These are phyloP conservation scores for Glonium stellatum DNA, from an alignment of 495 filamentous ascomycete species.

Conservation along the genomic window DNA sequence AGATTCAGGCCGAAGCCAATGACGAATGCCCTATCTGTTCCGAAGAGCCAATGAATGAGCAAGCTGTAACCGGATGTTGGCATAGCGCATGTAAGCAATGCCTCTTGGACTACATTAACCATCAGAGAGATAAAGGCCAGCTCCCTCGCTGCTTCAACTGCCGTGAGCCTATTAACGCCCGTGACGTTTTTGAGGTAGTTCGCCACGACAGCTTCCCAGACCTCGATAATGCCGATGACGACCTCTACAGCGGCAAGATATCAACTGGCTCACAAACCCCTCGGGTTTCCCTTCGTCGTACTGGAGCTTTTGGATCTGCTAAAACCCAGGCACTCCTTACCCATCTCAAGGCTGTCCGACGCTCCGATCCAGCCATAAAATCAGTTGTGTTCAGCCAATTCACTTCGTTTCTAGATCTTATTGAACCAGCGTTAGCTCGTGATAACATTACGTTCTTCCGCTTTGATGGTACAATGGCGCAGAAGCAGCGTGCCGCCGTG, in stretches of 20 bases:
- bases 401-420: slow-evolving; percentile 89
- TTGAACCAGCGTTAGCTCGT: slow-evolving; percentile 65
- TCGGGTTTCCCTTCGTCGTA: slow-evolving; percentile 72
- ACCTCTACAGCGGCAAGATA: slow-evolving; percentile 24
- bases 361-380: slow-evolving; percentile 60
- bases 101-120: slow-evolving; percentile 75
- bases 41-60: slow-evolving; percentile 90
- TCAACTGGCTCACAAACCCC: slow-evolving; percentile 40
- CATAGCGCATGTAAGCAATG: slow-evolving; percentile 94
- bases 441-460: slow-evolving; percentile 72
- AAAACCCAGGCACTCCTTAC: slow-evolving; percentile 77
- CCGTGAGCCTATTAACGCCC: slow-evolving; percentile 68
- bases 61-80: slow-evolving; percentile 92
- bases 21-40: slow-evolving; percentile 92
- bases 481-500: slow-evolving; percentile 72
- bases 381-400: slow-evolving; percentile 95
- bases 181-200: slow-evolving; percentile 88
- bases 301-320: slow-evolving; percentile 72
- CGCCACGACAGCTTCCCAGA: slow-evolving; percentile 40
- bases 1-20: slow-evolving; percentile 81
- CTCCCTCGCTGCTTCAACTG: slow-evolving; percentile 82
- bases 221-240: slow-evolving; percentile 28
- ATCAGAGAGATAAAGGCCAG: slow-evolving; percentile 69
- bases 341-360: slow-evolving; percentile 61
- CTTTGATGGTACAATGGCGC: slow-evolving; percentile 83